Base-by-base conservation (phyloP, 176 grass and related monocot genomes). In the Thalia dealbata region DNA sequence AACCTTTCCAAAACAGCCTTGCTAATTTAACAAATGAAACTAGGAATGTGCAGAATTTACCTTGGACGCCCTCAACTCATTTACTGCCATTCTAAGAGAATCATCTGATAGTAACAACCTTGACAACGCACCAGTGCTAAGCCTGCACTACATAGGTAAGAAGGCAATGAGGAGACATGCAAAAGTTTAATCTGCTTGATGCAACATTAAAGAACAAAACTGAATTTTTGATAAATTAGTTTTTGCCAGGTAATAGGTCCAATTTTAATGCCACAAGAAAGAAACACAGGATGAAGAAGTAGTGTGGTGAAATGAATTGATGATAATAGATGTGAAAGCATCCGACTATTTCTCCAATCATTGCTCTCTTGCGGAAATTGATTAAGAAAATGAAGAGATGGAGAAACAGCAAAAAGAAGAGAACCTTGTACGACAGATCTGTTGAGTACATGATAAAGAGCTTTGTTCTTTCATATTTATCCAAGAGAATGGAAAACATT, bases 81-180 rank as follows among this genome's bases (percentile, higher is more conserved):
- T 97, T 65, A 89, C 90, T 63, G 95, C 79, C 3, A 76, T 24
- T 76, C 95, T 85, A 25, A 99, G 87, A 71, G 90, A 90, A 86
- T 97, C 95, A 79, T 91, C 90, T 78, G 95, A 92, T 44, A 97
- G 72, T 83, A 97, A 88, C 79, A 93, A 84, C 89, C 90, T 93
- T 83, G 95, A 99, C 54, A 99, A 52, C 54, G 87, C 95, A 63
- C 95, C 95, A 0, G 90, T 99, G 73, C 95, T 99, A 86, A 99
- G 73, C 70, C 95, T 99, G 87, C 73, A 88, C 32, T 27, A 30
- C 7, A 60, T 27, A 52, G 24, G 27, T 60, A 43, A 54, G 15
- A 51, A 56, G 16, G 71, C 54, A 41, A 1, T 70, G 30, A 45
- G 38, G 10, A 43, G 19, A 32, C 13, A 13, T 29, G 7, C 0